These are phyloP conservation scores for Arthrobotrys sphaeroides DNA, from an alignment of 2,329 filamentous ascomycete species.

Conservation along the genomic window DNA sequence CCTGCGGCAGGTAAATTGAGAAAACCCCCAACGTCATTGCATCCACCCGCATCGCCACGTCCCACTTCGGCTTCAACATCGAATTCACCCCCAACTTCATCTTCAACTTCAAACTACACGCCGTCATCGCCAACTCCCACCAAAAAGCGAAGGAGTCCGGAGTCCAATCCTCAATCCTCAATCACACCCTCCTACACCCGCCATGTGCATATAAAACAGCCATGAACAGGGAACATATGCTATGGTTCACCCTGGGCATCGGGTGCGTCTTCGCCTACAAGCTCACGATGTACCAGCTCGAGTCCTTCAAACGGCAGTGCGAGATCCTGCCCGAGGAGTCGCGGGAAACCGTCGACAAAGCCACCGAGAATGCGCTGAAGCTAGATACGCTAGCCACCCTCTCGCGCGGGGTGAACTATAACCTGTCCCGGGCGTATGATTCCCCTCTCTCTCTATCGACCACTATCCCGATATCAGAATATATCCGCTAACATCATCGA, in stretches of 20 bases:
- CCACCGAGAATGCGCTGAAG: slow-evolving; percentile 50
- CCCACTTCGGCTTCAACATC: not conserved
- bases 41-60: slow-evolving; percentile 1
- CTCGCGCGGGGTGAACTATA: slow-evolving; percentile 43
- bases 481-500: slow-evolving; percentile 1
- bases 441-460: not conserved
- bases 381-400: slow-evolving; percentile 41
- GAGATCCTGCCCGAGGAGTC: slow-evolving; percentile 48
- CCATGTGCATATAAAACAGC: not conserved
- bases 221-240: slow-evolving; percentile 26
- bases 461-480: slow-evolving; percentile 1
- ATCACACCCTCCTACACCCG: not conserved
- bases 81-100: not conserved
- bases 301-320: slow-evolving; percentile 40
- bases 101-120: not conserved
- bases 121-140: not conserved
- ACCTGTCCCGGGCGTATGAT: slow-evolving; percentile 50
- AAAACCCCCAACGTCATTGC: not conserved
- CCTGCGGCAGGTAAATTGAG: not conserved
- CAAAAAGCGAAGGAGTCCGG: not conserved
- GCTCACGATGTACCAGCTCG: slow-evolving; percentile 46
- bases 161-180: no score
- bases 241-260: slow-evolving; percentile 45
- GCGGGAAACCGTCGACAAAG: slow-evolving; percentile 47
- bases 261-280: slow-evolving; percentile 41